Conservation (phyloP, 2,329 filamentous ascomycete species). For the Knufia petricola region DNA sequence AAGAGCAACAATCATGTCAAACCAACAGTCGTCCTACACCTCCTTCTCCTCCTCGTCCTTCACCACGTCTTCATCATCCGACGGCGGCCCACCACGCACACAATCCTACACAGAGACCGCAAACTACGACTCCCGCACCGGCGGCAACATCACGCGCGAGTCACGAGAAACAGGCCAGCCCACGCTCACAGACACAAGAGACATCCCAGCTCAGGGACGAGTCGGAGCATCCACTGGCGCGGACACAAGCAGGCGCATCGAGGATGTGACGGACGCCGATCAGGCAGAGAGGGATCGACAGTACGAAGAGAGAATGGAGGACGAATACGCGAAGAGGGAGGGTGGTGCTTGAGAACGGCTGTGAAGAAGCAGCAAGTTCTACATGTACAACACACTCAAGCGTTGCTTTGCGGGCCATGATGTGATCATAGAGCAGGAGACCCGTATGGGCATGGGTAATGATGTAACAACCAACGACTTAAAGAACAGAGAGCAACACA, state of each 20-base stretch:
- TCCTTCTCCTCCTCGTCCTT: slow-evolving; percentile 9
- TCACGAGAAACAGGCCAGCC: slow-evolving; percentile 11
- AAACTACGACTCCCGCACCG: slow-evolving; percentile 8
- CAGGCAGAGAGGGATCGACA: not conserved
- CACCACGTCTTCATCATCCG: slow-evolving; percentile 1
- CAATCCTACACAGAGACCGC: slow-evolving; percentile 4
- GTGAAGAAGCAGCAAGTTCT: not conserved
- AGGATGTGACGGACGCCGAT: slow-evolving; percentile 21
- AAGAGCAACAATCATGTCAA: slow-evolving; percentile 3
- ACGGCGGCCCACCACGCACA: not conserved
- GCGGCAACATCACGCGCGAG: slow-evolving; percentile 1
- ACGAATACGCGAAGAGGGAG: slow-evolving; percentile 10
- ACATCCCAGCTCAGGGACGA: slow-evolving; percentile 25
- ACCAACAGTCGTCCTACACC: slow-evolving; percentile 3
- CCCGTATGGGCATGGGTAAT: too few species aligned
- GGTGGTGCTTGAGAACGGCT: slow-evolving; percentile 4
- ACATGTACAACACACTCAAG: not conserved
- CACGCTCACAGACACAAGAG: slow-evolving; percentile 21
- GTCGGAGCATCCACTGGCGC: slow-evolving; percentile 18
- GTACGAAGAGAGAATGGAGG: slow-evolving; percentile 11
- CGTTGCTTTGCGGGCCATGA: too few species aligned
- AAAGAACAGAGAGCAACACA: too few species aligned
- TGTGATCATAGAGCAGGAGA: too few species aligned
- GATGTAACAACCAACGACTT: too few species aligned
- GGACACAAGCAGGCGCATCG: slow-evolving; percentile 9